Conservation (phyloP, 2,329 filamentous ascomycete genomes). For the Seiridium unicorne region DNA sequence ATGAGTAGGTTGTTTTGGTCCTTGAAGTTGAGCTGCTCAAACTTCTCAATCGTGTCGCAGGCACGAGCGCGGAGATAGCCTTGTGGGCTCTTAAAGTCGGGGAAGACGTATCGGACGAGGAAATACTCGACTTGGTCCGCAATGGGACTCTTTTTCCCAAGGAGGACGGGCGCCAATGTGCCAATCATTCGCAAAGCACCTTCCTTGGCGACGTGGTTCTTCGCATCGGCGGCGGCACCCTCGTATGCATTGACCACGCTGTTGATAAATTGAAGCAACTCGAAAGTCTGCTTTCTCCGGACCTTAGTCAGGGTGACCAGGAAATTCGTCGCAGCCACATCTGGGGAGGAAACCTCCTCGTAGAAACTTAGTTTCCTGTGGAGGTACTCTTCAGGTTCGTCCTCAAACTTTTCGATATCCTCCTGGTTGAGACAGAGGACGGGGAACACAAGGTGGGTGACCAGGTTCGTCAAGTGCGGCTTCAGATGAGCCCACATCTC, state of each 20-base stretch:
- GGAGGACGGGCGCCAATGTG: conserved; percentile 86
- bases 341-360: conserved; percentile 92
- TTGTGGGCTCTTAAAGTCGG: conserved; percentile 89
- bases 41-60: conserved; percentile 97
- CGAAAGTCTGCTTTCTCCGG: conserved; percentile 92
- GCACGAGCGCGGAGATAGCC: conserved; percentile 92
- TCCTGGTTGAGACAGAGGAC: conserved; percentile 90
- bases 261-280: conserved; percentile 93
- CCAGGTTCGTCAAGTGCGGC: conserved; percentile 87
- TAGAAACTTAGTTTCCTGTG: conserved; percentile 98
- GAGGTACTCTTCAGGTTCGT: conserved; percentile 93
- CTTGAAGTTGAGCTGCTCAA: conserved; percentile 95
- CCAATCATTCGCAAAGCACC: conserved; percentile 97
- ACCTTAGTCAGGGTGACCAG: conserved; percentile 91
- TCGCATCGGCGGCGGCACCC: conserved; percentile 76
- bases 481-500: conserved; percentile 94
- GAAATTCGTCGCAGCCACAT: conserved; percentile 96
- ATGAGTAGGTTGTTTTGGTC: conserved; percentile 92
- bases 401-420: conserved; percentile 89
- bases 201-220: conserved; percentile 94
- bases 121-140: conserved; percentile 98
- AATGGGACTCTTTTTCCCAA: conserved; percentile 98
- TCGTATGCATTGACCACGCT: conserved; percentile 93
- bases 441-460: conserved; percentile 93
- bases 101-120: conserved; percentile 96